These are phyloP conservation scores for Sphagnurus paluster DNA, from an alignment of 1,284 basidiomycete genomes.

Conservation along the genomic window DNA sequence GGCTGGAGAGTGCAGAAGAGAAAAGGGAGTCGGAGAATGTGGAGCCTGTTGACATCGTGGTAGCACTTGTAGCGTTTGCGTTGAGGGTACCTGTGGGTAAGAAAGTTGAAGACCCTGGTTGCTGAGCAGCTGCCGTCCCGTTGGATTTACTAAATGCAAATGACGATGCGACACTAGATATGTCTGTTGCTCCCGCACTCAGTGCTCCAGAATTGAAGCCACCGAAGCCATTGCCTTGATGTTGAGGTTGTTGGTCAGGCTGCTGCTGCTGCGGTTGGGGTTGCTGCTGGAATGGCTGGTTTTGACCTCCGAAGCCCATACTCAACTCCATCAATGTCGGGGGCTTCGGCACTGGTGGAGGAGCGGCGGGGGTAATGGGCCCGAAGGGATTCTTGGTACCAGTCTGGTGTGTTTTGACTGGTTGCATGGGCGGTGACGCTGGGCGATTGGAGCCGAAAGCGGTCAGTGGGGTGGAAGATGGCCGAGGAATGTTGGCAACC, in stretches of 20 bases:
- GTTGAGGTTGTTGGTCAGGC: conserved; percentile 24
- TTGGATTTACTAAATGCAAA: conserved; percentile 51
- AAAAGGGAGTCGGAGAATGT: conserved; percentile 51
- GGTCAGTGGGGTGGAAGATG: conserved; percentile 68
- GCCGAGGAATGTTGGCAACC: conserved; percentile 39
- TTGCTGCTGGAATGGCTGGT: conserved; percentile 18
- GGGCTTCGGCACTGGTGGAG: conserved; percentile 70
- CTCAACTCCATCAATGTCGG: conserved; percentile 84
- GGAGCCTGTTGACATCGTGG: conserved; percentile 40
- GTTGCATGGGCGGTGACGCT: conserved; percentile 46
- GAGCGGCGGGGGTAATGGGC: conserved; percentile 57
- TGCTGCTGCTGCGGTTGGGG: conserved; percentile 26
- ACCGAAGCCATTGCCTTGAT: conserved; percentile 30
- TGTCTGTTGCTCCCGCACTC: conserved; percentile 47
- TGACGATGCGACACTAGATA: conserved; percentile 70
- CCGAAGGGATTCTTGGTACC: conserved; percentile 97
- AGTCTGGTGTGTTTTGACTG: conserved; percentile 87
- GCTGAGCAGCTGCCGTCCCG: conserved; percentile 19
- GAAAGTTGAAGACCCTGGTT: conserved; percentile 17
- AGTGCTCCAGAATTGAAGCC: conserved; percentile 41
- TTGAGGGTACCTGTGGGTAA: conserved; percentile 21
- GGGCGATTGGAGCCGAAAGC: conserved; percentile 28
- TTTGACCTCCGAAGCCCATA: conserved; percentile 39
- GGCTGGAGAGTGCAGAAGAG: conserved; percentile 48
- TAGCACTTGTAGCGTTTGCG: conserved; percentile 42